Conservation (phyloP, 768 basidiomycete genomes). For the Russula abietina region DNA sequence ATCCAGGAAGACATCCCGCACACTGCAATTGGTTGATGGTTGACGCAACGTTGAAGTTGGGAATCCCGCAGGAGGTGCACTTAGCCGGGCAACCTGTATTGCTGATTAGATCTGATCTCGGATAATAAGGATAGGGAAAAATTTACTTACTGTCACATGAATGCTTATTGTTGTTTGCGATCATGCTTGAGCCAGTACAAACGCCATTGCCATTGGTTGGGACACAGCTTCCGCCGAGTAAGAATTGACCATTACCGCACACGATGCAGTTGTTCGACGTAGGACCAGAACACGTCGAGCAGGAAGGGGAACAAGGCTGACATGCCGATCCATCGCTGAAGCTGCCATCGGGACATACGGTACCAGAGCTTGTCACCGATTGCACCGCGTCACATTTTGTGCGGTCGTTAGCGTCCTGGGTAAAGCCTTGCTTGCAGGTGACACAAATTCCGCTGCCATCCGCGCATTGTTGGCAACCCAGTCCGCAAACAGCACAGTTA, state of each 20-base stretch:
- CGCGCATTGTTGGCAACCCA: constrained; percentile 68
- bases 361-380: constrained; percentile 46
- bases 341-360: constrained; percentile 57
- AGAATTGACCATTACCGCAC: constrained; percentile 57
- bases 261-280: constrained; percentile 66
- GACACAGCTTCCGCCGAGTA: constrained; percentile 68
- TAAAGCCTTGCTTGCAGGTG: constrained; percentile 64
- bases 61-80: constrained; percentile 72
- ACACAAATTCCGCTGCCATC: constrained; percentile 64
- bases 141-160: constrained; percentile 69
- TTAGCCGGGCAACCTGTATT: constrained; percentile 70
- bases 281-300: constrained; percentile 62
- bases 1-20: constrained; percentile 73
- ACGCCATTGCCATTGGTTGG: constrained; percentile 58
- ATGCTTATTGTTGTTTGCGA: constrained; percentile 78
- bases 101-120: constrained; percentile 10
- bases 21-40: constrained; percentile 63
- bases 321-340: constrained; percentile 57
- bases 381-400: constrained; percentile 57
- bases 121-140: not conserved
- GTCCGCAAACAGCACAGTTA: constrained; percentile 56
- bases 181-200: constrained; percentile 61
- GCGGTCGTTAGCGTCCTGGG: constrained; percentile 56
- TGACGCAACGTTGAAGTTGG: constrained; percentile 64
- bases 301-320: constrained; percentile 53